Evolutionary conservation across 2,329 filamentous ascomycete species (phyloP), one percentile per base, ranked within the genome.

Genomic region (Aspergillus aculeatus): DNA sequence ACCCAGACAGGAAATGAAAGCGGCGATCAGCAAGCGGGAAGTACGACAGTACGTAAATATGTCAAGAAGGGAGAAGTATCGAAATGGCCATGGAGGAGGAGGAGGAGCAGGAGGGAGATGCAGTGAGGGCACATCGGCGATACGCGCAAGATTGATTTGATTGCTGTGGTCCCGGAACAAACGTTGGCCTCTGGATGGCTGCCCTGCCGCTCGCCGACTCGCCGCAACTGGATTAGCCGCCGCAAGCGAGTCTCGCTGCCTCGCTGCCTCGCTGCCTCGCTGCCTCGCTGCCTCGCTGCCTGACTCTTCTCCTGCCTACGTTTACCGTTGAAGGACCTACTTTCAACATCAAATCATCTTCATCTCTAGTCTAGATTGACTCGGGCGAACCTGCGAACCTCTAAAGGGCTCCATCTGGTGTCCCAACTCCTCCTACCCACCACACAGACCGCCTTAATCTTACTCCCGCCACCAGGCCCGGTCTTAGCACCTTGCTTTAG

Each of bases 221-320:
- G 65, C 64, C 70, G 71, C 73, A 74, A 73, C 64, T 65, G 68
- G 68, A 70, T 58, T 77, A 77, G 69, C 69, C 74, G 73, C 74
- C 67, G 66, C 69, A 76, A 76, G 73, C 73, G 74, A 76, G 68
- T n/a, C 52, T 57, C 55, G 19, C 3, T 64, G 65, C 66, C 68
- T 31, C 2, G 7, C 26, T 12, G 32, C 32, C 32, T 35, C n/a
- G n/a, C n/a, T n/a, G n/a, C n/a, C 52, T 57, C 55, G 19, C 3
- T 64, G 65, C 66, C 52, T 57, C 55, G 19, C 3, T 64, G 65
- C 66, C 68, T 31, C 2, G 7, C 26, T 12, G 32, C 32, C 32
- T 35, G 32, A 35, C 14, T 35, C 14, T 35, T 35, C 32, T 35
- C 32, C 14, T 35, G 5, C 14, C 14, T 12, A 35, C 10, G 5